Evolutionary conservation across 2,329 filamentous ascomycete species (phyloP), one percentile per base, ranked within the genome.

Genomic region (Phialophora expanda): DNA sequence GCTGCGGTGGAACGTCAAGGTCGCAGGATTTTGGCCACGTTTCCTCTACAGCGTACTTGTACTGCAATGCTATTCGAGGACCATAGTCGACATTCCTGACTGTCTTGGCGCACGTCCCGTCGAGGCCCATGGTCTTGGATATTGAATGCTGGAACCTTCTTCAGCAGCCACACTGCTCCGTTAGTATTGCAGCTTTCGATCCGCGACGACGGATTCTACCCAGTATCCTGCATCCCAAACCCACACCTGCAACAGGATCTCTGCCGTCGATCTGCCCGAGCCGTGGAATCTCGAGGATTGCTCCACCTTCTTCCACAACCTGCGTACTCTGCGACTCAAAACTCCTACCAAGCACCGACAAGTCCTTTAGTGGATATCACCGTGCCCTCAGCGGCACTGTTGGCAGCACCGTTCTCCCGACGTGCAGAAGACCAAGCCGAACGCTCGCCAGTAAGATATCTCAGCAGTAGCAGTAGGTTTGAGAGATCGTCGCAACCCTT

Each of bases 401-500:
- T 44, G 38, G 5, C 38, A n/a, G 17, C 38, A 2, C 38, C 17
- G 38, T 44, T 11, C 14, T 44, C 38, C 20, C n/a, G 12, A 22
- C 20, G 6, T 51, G 48, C 22, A 51, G 48, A 12, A 11, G 20
- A 51, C n/a, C 20, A 22, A 5, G 9, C 20, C 32, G 51, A 8
- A 17, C 20, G 3, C 17, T 28, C 28, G 8, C 26, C 53, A 20
- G 28, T 55, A 14, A 55, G 53, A 11, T 34, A 53, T 53, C 48
- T 53, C 48, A 12, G 48, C 26, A 17, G 44, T 9, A 46, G 7
- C 46, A 7, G 61, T 56, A 62, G 51, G 61, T 56, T 62, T 62
- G 48, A 34, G 30, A 56, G 61, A 50, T 34, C 53, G 20, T 32
- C 46, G 20, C 38, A 62, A 62, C 61, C 61, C 60, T 56, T 62